phyloP scores from a whole-genome alignment of 1,284 basidiomycete species.

The Sanghuangporus baumii region DNA sequence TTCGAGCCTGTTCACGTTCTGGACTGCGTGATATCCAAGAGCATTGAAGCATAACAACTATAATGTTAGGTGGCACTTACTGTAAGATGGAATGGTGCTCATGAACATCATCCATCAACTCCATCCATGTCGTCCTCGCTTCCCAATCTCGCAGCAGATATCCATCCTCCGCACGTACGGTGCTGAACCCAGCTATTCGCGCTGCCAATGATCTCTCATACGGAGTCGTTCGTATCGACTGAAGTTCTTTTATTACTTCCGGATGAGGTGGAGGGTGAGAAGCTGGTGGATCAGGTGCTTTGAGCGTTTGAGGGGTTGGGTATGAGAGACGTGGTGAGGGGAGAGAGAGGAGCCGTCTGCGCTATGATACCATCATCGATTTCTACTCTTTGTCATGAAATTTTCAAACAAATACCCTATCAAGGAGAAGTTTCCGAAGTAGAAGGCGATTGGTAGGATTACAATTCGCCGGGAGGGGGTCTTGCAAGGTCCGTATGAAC shows the following conservation, averaged over 20 bases:
- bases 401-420: slow-evolving; percentile 1
- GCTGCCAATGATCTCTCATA: slow-evolving; percentile 60
- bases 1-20: slow-evolving; percentile 38
- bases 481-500: slow-evolving; percentile 23
- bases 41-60: slow-evolving; percentile 1
- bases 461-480: slow-evolving; percentile 16
- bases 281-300: slow-evolving; percentile 14
- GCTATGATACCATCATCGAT: neutral
- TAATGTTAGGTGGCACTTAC: slow-evolving; percentile 34
- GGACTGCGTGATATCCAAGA: slow-evolving; percentile 36
- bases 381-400: neutral
- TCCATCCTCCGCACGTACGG: slow-evolving; percentile 26
- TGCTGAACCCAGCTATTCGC: slow-evolving; percentile 42
- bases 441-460: slow-evolving; percentile 32
- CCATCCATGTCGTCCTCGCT: slow-evolving; percentile 62
- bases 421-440: slow-evolving; percentile 39
- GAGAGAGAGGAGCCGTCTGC: neutral
- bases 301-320: neutral
- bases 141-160: slow-evolving; percentile 65
- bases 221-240: slow-evolving; percentile 51
- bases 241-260: slow-evolving; percentile 36
- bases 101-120: slow-evolving; percentile 62
- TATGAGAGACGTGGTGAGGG: slow-evolving; percentile 22
- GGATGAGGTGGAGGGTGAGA: slow-evolving; percentile 20
- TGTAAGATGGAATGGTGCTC: slow-evolving; percentile 54